Evolutionary conservation across 306 rosid species (phyloP).

Genomic region (Mimosa pudica): DNA sequence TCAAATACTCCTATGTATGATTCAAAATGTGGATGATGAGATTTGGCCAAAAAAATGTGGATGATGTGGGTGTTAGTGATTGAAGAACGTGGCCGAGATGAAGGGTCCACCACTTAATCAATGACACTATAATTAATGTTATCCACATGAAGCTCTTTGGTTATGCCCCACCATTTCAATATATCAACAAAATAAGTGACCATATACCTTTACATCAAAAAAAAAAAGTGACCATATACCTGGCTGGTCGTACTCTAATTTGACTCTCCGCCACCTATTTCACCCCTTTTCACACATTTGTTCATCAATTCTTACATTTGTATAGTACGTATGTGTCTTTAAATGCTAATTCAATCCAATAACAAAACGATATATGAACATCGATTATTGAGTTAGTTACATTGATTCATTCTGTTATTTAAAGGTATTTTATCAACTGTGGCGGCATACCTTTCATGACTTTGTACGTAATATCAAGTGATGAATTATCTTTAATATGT

Average conservation of each 20-base stretch:
- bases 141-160: slow-evolving; percentile 52
- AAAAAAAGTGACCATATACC: slow-evolving; percentile 52
- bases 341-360: not conserved
- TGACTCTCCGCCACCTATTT: slow-evolving; percentile 42
- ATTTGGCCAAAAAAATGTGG: no score
- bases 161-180: not conserved
- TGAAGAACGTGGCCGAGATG: slow-evolving; percentile 27
- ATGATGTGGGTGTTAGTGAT: slow-evolving; percentile 10
- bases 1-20: no score
- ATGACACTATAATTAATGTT: slow-evolving; percentile 35
- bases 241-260: slow-evolving; percentile 57
- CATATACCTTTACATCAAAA: no score
- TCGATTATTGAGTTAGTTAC: no score
- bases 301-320: not conserved
- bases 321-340: not conserved
- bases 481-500: no score
- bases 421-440: no score
- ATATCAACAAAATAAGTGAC: slow-evolving; percentile 29
- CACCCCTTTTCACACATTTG: not conserved
- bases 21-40: no score
- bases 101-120: slow-evolving; percentile 40
- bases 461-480: no score
- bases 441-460: no score
- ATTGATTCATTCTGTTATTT: no score
- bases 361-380: no score